A percentile compares a stretch with the other conserved stretches of the same genome.
Conservation (phyloP, 805 yeast species). For the Ogataea henricii region DNA sequence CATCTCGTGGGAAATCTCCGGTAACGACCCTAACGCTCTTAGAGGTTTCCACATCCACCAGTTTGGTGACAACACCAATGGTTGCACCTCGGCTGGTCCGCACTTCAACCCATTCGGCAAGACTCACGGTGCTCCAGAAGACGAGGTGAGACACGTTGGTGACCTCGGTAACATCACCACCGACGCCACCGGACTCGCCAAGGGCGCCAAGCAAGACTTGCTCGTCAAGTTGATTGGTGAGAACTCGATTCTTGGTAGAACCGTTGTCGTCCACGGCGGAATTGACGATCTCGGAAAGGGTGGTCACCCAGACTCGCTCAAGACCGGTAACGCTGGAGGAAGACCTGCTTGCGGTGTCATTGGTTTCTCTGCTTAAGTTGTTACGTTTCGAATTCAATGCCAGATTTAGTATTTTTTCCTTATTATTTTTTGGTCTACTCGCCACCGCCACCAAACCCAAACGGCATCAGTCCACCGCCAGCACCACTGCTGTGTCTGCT, state of each 20-base stretch:
- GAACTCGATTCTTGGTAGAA: slow-evolving; percentile 89
- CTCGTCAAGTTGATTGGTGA: slow-evolving; percentile 83
- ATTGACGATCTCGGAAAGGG: slow-evolving; percentile 94
- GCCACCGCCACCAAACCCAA: slow-evolving; percentile 25
- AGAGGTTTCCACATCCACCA: slow-evolving; percentile 98
- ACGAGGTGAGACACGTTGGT: slow-evolving; percentile 83
- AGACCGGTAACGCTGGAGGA: slow-evolving; percentile 97
- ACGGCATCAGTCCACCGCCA: slow-evolving; percentile 44
- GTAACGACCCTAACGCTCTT: slow-evolving; percentile 83
- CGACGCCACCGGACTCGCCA: slow-evolving; percentile 85
- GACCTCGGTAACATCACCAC: slow-evolving; percentile 94
- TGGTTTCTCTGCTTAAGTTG: slow-evolving; percentile 59
- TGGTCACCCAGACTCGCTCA: slow-evolving; percentile 85
- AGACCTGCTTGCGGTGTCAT: slow-evolving; percentile 99
- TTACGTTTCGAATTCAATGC: neutral
- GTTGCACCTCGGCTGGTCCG: slow-evolving; percentile 98
- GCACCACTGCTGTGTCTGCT: slow-evolving; percentile 80
- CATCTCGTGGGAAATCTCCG: slow-evolving; percentile 83
- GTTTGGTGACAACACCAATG: slow-evolving; percentile 98
- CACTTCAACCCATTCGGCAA: slow-evolving; percentile 91
- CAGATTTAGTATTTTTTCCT: neutral
- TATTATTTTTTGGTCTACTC: slow-evolving; percentile 8
- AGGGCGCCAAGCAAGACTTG: slow-evolving; percentile 80
- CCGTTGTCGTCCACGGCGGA: slow-evolving; percentile 93
- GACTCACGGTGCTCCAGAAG: slow-evolving; percentile 92